Evolutionary conservation across 2,329 filamentous ascomycete species (phyloP).

Genomic region (Davidsoniella virescens): DNA sequence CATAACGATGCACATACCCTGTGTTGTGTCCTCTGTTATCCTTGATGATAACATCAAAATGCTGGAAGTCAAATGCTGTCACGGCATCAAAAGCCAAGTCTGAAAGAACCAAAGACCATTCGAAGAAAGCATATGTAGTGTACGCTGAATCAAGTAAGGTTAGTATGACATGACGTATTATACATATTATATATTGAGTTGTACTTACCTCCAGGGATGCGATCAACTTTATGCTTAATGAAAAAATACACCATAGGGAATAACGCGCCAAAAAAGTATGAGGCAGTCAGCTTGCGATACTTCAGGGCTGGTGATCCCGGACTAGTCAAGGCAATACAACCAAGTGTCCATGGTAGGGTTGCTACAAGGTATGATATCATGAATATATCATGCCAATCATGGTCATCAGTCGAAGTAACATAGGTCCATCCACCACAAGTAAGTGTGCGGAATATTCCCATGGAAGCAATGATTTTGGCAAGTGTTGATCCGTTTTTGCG

Average conservation of each 20-base stretch:
- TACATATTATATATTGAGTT: constrained; percentile 4
- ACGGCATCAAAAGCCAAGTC: constrained; percentile 95
- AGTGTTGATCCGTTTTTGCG: constrained; percentile 56
- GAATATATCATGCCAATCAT: constrained; percentile 97
- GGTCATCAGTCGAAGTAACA: constrained; percentile 93
- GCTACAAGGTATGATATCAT: constrained; percentile 97
- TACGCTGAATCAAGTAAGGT: constrained; percentile 47
- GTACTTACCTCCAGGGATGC: constrained; percentile 71
- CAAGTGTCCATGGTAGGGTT: constrained; percentile 87
- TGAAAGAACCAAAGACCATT: constrained; percentile 88
- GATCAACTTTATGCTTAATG: constrained; percentile 96
- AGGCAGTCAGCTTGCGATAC: constrained; percentile 73
- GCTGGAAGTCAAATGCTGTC: constrained; percentile 78
- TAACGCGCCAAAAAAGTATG: constrained; percentile 77
- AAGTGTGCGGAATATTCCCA: constrained; percentile 74
- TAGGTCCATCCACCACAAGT: constrained; percentile 98
- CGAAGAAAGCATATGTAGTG: constrained; percentile 93
- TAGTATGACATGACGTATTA: background rate
- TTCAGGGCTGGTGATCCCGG: constrained; percentile 67
- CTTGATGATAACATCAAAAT: constrained; percentile 73
- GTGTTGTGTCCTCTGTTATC: constrained; percentile 82
- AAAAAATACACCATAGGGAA: constrained; percentile 91
- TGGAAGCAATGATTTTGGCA: constrained; percentile 63
- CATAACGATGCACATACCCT: constrained; percentile 98
- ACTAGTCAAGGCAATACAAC: constrained; percentile 76